Percentiles rank a stretch among this genome's conserved stretches.
phyloP scores from a whole-genome alignment of 176 grass and related monocot genomes.

The Musa acuminata region DNA sequence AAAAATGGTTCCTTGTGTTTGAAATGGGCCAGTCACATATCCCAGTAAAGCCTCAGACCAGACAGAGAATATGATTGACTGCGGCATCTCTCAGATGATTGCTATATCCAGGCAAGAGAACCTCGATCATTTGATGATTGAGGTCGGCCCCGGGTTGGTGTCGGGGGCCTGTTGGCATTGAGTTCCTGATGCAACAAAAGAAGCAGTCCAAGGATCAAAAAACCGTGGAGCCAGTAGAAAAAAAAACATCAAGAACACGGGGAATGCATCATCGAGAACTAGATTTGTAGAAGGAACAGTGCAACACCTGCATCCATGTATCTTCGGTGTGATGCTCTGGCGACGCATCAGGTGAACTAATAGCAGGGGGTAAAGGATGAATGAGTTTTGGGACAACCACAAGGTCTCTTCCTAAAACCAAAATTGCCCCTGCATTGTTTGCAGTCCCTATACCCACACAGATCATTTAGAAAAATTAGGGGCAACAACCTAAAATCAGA shows the following conservation, averaged over 20 bases:
- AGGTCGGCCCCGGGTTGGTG: slow-evolving; percentile 92
- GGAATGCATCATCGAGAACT: not conserved
- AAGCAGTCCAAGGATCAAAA: not conserved
- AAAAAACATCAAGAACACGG: not conserved
- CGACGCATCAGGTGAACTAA: slow-evolving; percentile 68
- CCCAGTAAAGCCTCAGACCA: not conserved
- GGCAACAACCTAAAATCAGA: not conserved
- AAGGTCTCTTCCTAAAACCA: slow-evolving; percentile 93
- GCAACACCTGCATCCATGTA: slow-evolving; percentile 90
- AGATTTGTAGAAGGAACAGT: not conserved
- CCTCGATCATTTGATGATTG: slow-evolving; percentile 70
- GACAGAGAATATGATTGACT: not conserved
- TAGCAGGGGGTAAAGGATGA: slow-evolving; percentile 94
- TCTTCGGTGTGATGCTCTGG: slow-evolving; percentile 71
- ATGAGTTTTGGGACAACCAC: slow-evolving; percentile 97
- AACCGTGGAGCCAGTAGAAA: not conserved
- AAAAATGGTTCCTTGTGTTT: not conserved
- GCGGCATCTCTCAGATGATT: not conserved
- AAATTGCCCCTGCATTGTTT: slow-evolving; percentile 94
- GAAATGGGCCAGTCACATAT: not conserved
- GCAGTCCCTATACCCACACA: slow-evolving; percentile 46
- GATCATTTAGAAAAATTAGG: not conserved
- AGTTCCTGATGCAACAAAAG: slow-evolving; percentile 44
- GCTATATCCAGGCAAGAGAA: slow-evolving; percentile 53
- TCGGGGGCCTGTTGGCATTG: slow-evolving; percentile 83